Evolutionary conservation across 2,329 filamentous ascomycete genomes (phyloP).

Genomic region (Penicillium oxalicum): DNA sequence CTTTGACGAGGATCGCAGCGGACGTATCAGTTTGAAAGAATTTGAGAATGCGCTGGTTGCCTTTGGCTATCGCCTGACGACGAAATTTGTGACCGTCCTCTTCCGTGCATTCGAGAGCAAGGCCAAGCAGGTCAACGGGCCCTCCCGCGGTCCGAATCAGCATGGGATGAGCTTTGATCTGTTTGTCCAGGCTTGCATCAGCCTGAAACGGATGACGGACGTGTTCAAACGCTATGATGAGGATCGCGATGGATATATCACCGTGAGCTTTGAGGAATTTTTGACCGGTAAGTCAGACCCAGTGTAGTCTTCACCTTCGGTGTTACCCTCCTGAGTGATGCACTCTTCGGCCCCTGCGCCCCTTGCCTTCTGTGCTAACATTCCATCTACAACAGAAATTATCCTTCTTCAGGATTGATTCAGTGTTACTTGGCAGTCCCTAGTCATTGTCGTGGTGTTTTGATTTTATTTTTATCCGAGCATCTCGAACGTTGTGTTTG

Average conservation of each 20-base stretch:
- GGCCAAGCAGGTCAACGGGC: slow-evolving; percentile 35
- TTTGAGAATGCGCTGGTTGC: slow-evolving; percentile 86
- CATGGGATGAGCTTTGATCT: slow-evolving; percentile 85
- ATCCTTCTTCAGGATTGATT: slow-evolving; percentile 29
- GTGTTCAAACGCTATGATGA: slow-evolving; percentile 99
- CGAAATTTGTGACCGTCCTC: slow-evolving; percentile 73
- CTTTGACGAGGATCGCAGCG: slow-evolving; percentile 81
- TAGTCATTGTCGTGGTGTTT: too few species aligned
- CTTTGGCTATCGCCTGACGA: slow-evolving; percentile 86
- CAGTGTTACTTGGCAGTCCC: too few species aligned
- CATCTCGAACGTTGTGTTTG: too few species aligned
- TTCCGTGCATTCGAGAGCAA: slow-evolving; percentile 80
- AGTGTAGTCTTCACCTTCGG: background rate
- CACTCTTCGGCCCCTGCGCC: background rate
- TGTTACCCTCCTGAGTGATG: too few species aligned
- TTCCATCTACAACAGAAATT: slow-evolving; percentile 22
- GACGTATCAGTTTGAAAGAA: slow-evolving; percentile 78
- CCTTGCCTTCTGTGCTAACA: slow-evolving; percentile 4
- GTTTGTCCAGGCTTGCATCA: slow-evolving; percentile 96
- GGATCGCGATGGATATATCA: slow-evolving; percentile 89
- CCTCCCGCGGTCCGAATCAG: slow-evolving; percentile 23
- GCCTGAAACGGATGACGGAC: slow-evolving; percentile 95
- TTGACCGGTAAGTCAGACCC: slow-evolving; percentile 50
- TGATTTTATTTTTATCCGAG: too few species aligned
- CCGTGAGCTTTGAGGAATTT: slow-evolving; percentile 75